Percentiles rank a stretch among this genome's conserved stretches.
These are phyloP conservation scores for Tylopilus subfusipes DNA, from an alignment of 768 basidiomycete genomes.

Conservation along the genomic window DNA sequence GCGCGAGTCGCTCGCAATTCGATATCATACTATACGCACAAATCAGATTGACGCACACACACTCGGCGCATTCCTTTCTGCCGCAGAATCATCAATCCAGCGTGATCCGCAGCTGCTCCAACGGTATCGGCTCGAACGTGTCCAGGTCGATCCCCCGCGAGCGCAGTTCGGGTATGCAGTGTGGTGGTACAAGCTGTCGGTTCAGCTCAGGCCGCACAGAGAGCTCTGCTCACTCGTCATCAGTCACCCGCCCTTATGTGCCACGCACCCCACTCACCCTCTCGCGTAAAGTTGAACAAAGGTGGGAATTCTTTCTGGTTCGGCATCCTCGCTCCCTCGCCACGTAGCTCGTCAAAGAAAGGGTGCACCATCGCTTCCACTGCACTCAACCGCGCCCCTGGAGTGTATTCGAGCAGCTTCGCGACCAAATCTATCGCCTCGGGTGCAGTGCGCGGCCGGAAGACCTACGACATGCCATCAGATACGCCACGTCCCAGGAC, in stretches of 20 bases:
- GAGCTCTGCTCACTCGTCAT: slow-evolving; percentile 58
- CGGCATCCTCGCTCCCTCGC: slow-evolving; percentile 90
- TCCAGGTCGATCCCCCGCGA: slow-evolving; percentile 84
- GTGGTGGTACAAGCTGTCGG: slow-evolving; percentile 83
- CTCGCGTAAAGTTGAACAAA: slow-evolving; percentile 93
- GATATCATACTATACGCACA: slow-evolving; percentile 36
- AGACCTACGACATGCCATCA: slow-evolving; percentile 59
- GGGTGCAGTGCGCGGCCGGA: slow-evolving; percentile 93
- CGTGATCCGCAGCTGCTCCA: slow-evolving; percentile 91
- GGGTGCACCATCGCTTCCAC: slow-evolving; percentile 90
- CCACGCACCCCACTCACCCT: slow-evolving; percentile 57
- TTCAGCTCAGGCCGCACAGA: slow-evolving; percentile 95
- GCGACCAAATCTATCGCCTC: slow-evolving; percentile 96
- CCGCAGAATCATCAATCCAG: slow-evolving; percentile 64
- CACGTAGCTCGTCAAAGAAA: slow-evolving; percentile 95
- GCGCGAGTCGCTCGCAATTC: slow-evolving; percentile 28
- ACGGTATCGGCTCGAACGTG: slow-evolving; percentile 94
- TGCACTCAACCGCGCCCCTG: slow-evolving; percentile 83
- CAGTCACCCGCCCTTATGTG: neutral
- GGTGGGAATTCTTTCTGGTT: slow-evolving; percentile 95
- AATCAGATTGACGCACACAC: slow-evolving; percentile 29
- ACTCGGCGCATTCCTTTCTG: slow-evolving; percentile 23
- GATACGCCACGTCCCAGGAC: slow-evolving; percentile 9
- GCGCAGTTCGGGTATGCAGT: slow-evolving; percentile 86
- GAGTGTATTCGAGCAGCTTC: slow-evolving; percentile 97